phyloP scores from a whole-genome alignment of 352 stramenopile species.

The Phytophthora uliginosa region DNA sequence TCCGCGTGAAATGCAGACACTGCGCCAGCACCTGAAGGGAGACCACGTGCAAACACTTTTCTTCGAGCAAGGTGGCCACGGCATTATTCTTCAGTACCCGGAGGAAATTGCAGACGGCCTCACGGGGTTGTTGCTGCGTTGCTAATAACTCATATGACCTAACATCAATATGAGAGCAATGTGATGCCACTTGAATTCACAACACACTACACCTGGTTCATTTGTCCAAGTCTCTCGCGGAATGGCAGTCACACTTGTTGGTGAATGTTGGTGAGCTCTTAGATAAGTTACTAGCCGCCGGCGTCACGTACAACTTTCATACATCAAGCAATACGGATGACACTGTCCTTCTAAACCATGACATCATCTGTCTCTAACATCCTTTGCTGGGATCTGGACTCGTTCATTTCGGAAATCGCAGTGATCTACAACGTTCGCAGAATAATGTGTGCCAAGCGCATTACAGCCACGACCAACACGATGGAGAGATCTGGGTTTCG shows the following conservation, averaged over 20 bases:
- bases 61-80: constrained; percentile 52
- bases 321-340: constrained; percentile 12
- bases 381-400: background rate
- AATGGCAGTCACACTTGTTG: background rate
- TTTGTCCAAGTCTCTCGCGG: background rate
- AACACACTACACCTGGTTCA: too few species aligned
- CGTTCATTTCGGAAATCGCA: constrained; percentile 20
- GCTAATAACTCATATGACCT: background rate
- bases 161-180: background rate
- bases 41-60: constrained; percentile 49
- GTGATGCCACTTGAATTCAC: background rate
- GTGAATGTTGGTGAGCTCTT: constrained; percentile 10
- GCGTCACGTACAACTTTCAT: constrained; percentile 14
- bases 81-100: constrained; percentile 50
- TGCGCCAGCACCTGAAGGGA: constrained; percentile 37
- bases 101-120: constrained; percentile 42
- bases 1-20: constrained; percentile 36
- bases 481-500: constrained; percentile 31
- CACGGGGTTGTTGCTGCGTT: constrained; percentile 17
- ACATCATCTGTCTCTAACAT: constrained; percentile 25
- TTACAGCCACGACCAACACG: constrained; percentile 16
- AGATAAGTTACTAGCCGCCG: background rate
- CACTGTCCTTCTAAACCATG: constrained; percentile 24
- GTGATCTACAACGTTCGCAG: background rate
- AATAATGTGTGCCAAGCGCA: constrained; percentile 25